Conservation (phyloP, 2,329 filamentous ascomycete species). For the Aspergillus spinulosporus region DNA sequence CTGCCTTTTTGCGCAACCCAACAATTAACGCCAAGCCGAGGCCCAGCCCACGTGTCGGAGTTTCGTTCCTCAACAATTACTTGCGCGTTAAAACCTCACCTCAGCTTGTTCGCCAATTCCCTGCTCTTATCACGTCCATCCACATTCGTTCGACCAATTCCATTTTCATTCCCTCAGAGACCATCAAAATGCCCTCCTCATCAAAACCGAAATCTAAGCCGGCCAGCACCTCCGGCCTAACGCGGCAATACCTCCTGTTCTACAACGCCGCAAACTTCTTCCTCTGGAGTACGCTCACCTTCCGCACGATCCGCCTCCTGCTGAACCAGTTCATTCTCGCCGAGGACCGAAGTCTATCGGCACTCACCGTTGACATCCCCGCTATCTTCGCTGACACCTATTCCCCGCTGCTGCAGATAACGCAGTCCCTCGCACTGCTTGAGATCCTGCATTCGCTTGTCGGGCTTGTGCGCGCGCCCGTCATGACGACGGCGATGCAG, state of each 20-base stretch:
- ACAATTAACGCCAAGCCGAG: neutral
- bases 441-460: conserved; percentile 80
- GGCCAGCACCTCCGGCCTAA: conserved; percentile 44
- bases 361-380: conserved; percentile 35
- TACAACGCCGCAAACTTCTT: conserved; percentile 81
- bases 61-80: neutral
- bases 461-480: conserved; percentile 79
- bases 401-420: conserved; percentile 53
- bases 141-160: neutral
- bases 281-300: conserved; percentile 77
- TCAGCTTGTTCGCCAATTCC: neutral
- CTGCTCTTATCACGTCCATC: neutral
- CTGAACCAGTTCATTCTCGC: conserved; percentile 48
- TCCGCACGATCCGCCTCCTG: conserved; percentile 62
- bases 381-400: conserved; percentile 50
- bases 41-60: neutral
- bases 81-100: neutral
- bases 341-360: conserved; percentile 20
- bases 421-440: conserved; percentile 78
- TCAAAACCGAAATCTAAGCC: conserved; percentile 3
- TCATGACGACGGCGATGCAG: conserved; percentile 86
- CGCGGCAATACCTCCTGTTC: conserved; percentile 69
- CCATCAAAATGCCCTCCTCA: neutral
- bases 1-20: neutral
- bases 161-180: neutral